Evolutionary conservation across 1,284 basidiomycete species (phyloP), one percentile per base, ranked within the genome.

Genomic region (Wolfiporia cocos): DNA sequence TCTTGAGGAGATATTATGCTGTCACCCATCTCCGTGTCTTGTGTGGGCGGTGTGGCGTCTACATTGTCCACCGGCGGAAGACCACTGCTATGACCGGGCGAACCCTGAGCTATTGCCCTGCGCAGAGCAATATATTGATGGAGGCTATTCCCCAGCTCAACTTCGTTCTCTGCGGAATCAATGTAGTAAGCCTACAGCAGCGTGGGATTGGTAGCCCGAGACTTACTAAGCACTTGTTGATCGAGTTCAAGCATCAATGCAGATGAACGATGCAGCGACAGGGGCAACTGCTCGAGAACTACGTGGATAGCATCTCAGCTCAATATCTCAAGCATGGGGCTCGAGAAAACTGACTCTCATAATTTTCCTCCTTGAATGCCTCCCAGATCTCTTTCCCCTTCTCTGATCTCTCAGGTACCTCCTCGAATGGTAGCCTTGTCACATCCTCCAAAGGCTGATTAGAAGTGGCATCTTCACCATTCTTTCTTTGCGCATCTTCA

Each of bases 201-300:
- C 26, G 14, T 28, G 7, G 26, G 26, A 9, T 28, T 28, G 26
- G n/a, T n/a, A n/a, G n/a, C n/a, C n/a, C n/a, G n/a, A n/a, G 9
- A 57, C 76, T 49, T 51, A 88, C 88, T 66, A 39, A 75, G 62
- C 40, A 78, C 72, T 57, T 90, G 86, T 47, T 79, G 71, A 52
- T 95, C 92, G 22, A 93, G 66, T 61, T 95, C 91, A n/a, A 75
- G 69, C 56, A 93, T 73, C 26, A 95, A 68, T 18, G 79, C 70
- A 61, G 85, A 86, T 44, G 88, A 84, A 29, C 92, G 73, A 55
- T 90, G 85, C 40, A 95, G 61, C 41, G 88, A 87, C 44, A 94
- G 66, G 2, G 92, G 92, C 4, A 95, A 64, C 61, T 93, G 90
- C 54, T 94, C 92, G 41, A 92, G 76, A 40, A 86, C 86, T 89